A percentile compares a stretch with the other conserved stretches of the same genome.
Conservation (phyloP, 352 stramenopile genomes). For the Phytophthora sp. region DNA sequence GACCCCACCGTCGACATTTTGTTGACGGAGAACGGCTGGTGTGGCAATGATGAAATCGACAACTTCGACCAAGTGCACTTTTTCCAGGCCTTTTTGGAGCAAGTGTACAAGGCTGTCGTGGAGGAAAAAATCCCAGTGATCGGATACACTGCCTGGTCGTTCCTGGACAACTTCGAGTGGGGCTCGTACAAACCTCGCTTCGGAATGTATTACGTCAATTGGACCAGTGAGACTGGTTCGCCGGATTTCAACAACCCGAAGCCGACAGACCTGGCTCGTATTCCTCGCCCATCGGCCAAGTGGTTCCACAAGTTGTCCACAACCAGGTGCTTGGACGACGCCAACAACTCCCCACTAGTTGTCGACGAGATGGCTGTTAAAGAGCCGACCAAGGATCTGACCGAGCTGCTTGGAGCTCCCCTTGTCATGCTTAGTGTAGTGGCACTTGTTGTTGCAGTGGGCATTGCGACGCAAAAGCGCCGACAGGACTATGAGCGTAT, state of each 20-base stretch:
- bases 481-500: conserved; percentile 7
- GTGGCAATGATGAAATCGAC: conserved; percentile 44
- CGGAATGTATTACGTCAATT: conserved; percentile 71
- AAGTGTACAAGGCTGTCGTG: conserved; percentile 50
- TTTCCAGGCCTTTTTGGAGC: conserved; percentile 42
- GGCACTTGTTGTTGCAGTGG: conserved; percentile 13
- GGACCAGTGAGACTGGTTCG: conserved; percentile 38
- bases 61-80: conserved; percentile 51
- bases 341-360: not conserved
- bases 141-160: conserved; percentile 40
- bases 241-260: conserved; percentile 33
- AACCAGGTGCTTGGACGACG: conserved; percentile 28
- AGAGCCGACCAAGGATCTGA: conserved; percentile 1
- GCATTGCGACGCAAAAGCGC: conserved; percentile 2
- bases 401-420: conserved; percentile 8
- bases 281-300: conserved; percentile 41
- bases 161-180: conserved; percentile 57
- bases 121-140: conserved; percentile 42
- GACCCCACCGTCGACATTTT: conserved; percentile 46
- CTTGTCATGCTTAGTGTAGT: conserved; percentile 13
- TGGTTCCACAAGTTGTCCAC: conserved; percentile 42
- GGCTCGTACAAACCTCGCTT: conserved; percentile 56
- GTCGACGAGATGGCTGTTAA: not conserved
- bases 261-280: conserved; percentile 35
- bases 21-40: conserved; percentile 56